These are phyloP conservation scores for Verticillium zaregamsianum DNA, from an alignment of 2,329 filamentous ascomycete species.

Conservation along the genomic window DNA sequence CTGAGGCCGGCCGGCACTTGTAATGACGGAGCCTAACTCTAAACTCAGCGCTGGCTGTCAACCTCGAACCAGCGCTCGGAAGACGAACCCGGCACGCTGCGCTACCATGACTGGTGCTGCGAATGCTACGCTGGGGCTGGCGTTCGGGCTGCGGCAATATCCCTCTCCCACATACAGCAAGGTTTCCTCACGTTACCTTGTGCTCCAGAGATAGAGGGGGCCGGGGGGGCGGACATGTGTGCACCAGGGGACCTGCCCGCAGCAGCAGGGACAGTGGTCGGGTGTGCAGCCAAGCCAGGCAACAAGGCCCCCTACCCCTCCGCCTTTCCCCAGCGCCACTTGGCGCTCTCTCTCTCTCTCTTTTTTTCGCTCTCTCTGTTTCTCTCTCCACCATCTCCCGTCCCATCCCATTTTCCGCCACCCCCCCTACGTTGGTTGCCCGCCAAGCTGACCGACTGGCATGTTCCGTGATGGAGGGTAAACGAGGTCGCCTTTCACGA, in stretches of 20 bases:
- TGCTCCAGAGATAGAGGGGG: background rate
- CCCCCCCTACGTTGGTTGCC: background rate
- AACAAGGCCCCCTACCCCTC: background rate
- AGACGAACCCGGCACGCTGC: background rate
- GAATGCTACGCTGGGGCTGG: conserved; percentile 1
- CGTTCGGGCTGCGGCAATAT: background rate
- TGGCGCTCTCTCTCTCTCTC: background rate
- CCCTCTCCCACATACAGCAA: background rate
- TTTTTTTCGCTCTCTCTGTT: background rate
- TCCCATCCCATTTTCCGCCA: background rate
- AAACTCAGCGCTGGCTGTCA: background rate
- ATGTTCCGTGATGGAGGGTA: background rate
- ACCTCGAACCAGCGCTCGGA: background rate
- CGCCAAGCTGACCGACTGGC: background rate
- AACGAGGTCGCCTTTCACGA: background rate
- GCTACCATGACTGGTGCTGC: background rate
- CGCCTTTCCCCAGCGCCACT: no score
- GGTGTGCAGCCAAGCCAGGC: background rate
- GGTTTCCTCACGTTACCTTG: background rate
- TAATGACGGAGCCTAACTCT: conserved; percentile 3
- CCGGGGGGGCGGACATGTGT: background rate
- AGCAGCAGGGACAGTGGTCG: background rate
- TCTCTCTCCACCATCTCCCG: background rate
- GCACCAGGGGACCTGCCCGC: background rate
- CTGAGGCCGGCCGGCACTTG: conserved; percentile 4